Evolutionary conservation across 2,329 filamentous ascomycete species (phyloP), one percentile per base, ranked within the genome.

Genomic region (Fusarium concolor): DNA sequence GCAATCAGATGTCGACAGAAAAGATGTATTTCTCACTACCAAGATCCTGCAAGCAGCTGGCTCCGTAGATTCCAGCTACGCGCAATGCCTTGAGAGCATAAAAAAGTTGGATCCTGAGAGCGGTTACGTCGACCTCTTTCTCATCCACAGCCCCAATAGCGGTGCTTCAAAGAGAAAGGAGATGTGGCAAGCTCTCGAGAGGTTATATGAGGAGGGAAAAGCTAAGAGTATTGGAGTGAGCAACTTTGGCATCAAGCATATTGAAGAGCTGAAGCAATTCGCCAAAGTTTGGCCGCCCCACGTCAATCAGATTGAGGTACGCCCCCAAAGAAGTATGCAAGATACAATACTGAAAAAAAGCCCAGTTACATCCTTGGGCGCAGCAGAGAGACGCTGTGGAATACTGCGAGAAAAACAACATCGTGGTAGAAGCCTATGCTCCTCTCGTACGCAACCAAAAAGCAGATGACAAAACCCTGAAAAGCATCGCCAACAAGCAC

Each of bases 381-480:
- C 89, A 92, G 73, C 78, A 80, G 54, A 65, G 68, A 14, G 71
- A 77, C 3, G 74, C 76, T 18, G 76, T 77, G 1, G 67, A 68
- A 10, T 80, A 79, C 62, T 95, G 92, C 86, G 91, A 93, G 84
- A 89, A 92, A 81, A 84, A 94, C 77, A 90, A 90, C 75, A 94
- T 95, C 81, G 35, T 73, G 4, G 56, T 80, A 6, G 71, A 80
- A 66, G 79, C 79, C 4, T 79, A 79, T 26, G 76, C 76, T 14
- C 79, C 79, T 2, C 65, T 80, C 2, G 77, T 75, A 9, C 70
- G 76, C 10, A 77, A 76, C 39, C 37, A 64, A 26, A 75, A 73
- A n/a, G 67, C 72, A 8, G 79, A 87, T 18, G 87, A 92, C 69
- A 77, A 83, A 54, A 86, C 83, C 0, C 79, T 93, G 3, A 79